Conservation (phyloP, 2,329 filamentous ascomycete species). For the Proliferodiscus dingleyae region DNA sequence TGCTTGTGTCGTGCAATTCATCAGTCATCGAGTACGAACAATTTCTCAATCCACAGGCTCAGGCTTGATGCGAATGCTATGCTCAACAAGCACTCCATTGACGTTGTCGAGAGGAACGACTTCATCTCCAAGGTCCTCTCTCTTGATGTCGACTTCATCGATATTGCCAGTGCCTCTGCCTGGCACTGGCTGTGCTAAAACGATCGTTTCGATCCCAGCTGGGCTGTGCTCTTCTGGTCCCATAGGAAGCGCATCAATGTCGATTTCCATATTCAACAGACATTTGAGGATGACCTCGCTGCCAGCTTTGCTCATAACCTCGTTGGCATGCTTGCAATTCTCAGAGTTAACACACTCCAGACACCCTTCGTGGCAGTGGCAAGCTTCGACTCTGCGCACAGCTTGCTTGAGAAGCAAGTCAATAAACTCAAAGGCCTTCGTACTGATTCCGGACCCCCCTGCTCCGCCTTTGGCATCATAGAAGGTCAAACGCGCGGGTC, state of each 20-base stretch:
- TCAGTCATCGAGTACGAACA: slow-evolving; percentile 7
- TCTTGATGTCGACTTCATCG: slow-evolving; percentile 21
- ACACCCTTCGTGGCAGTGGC: slow-evolving; percentile 75
- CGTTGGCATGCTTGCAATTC: slow-evolving; percentile 77
- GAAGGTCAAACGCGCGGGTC: slow-evolving; percentile 84
- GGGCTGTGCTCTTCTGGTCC: slow-evolving; percentile 68
- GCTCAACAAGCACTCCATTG: slow-evolving; percentile 6
- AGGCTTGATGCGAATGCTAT: slow-evolving; percentile 27
- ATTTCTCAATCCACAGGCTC: slow-evolving; percentile 23
- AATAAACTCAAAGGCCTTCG: slow-evolving; percentile 90
- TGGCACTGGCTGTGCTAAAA: slow-evolving; percentile 63
- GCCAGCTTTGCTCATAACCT: slow-evolving; percentile 91
- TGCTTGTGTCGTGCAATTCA: neutral
- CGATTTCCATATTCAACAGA: slow-evolving; percentile 70
- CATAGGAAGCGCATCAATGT: slow-evolving; percentile 80
- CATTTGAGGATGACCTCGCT: slow-evolving; percentile 75
- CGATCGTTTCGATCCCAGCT: slow-evolving; percentile 75
- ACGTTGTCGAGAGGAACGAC: neutral
- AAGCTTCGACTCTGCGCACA: slow-evolving; percentile 68
- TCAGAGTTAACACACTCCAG: slow-evolving; percentile 86
- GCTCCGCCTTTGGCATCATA: slow-evolving; percentile 92
- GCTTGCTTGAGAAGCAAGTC: slow-evolving; percentile 74
- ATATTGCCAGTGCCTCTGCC: slow-evolving; percentile 16
- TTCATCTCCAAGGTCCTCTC: slow-evolving; percentile 26
- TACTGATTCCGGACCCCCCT: slow-evolving; percentile 77